Evolutionary conservation across 257 asterid species (phyloP).

Genomic region (Coffea eugenioides): DNA sequence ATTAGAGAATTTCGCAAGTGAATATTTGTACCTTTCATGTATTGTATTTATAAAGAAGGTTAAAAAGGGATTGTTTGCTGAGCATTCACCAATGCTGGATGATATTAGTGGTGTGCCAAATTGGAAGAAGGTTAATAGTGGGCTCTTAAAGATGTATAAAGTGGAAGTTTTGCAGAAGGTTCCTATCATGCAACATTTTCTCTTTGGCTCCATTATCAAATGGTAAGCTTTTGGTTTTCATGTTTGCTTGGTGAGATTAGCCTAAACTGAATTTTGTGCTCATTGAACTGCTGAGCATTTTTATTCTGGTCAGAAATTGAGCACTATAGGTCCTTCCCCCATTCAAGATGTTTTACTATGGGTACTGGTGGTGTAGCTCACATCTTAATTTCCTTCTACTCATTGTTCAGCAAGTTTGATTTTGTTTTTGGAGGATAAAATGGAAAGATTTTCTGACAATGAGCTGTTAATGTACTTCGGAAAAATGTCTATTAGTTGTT

Average conservation of each 20-base stretch:
- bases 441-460: neutral
- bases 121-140: constrained; percentile 90
- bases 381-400: too few species aligned
- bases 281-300: neutral
- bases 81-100: constrained; percentile 96
- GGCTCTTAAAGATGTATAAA: constrained; percentile 91
- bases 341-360: neutral
- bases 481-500: neutral
- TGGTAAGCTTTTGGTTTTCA: constrained; percentile 50
- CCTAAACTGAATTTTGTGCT: neutral
- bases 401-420: neutral
- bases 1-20: constrained; percentile 73
- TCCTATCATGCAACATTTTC: constrained; percentile 96
- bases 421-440: neutral
- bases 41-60: constrained; percentile 77
- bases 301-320: neutral
- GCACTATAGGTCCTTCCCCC: neutral
- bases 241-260: neutral
- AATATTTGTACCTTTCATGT: constrained; percentile 78
- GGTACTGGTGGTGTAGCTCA: too few species aligned
- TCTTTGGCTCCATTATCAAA: constrained; percentile 81
- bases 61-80: constrained; percentile 88
- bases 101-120: constrained; percentile 91
- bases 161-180: constrained; percentile 90
- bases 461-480: too few species aligned